These are phyloP conservation scores for Saturnispora kantuleensis DNA, from an alignment of 805 yeast genomes.

Conservation along the genomic window DNA sequence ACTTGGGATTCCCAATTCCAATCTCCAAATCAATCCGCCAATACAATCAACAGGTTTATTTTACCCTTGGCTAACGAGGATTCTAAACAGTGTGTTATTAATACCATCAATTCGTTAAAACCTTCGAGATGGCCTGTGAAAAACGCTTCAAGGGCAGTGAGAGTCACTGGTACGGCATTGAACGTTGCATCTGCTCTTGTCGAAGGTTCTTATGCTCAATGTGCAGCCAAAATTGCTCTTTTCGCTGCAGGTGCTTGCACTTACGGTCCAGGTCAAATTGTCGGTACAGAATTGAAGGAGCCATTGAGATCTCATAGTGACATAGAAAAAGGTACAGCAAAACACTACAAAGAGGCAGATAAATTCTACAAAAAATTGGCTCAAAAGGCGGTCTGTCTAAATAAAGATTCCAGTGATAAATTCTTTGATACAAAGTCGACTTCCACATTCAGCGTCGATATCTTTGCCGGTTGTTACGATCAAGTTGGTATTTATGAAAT, in stretches of 20 bases:
- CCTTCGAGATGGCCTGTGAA: conserved; percentile 67
- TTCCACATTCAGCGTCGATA: conserved; percentile 74
- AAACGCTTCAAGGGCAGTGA: conserved; percentile 70
- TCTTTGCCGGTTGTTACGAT: conserved; percentile 92
- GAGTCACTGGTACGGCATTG: conserved; percentile 91
- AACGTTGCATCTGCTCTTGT: conserved; percentile 73
- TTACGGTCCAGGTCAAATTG: conserved; percentile 88
- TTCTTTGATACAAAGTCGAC: conserved; percentile 28
- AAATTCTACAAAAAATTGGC: conserved; percentile 73
- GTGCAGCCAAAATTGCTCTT: conserved; percentile 81
- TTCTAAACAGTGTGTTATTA: conserved; percentile 76
- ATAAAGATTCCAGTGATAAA: conserved; percentile 29
- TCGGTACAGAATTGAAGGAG: conserved; percentile 82
- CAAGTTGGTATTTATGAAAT: conserved; percentile 93
- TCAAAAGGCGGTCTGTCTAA: conserved; percentile 50
- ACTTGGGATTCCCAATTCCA: conserved; percentile 35
- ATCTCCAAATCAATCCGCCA: conserved; percentile 6
- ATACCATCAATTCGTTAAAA: conserved; percentile 65
- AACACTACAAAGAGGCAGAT: conserved; percentile 77
- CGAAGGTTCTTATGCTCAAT: conserved; percentile 73
- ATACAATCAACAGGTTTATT: conserved; percentile 30
- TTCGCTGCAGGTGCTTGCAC: conserved; percentile 96
- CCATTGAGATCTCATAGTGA: conserved; percentile 97
- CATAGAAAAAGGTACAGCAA: conserved; percentile 83
- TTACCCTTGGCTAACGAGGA: conserved; percentile 27